phyloP scores from a whole-genome alignment of 2,329 filamentous ascomycete species.

The Neofusicoccum cordaticola region DNA sequence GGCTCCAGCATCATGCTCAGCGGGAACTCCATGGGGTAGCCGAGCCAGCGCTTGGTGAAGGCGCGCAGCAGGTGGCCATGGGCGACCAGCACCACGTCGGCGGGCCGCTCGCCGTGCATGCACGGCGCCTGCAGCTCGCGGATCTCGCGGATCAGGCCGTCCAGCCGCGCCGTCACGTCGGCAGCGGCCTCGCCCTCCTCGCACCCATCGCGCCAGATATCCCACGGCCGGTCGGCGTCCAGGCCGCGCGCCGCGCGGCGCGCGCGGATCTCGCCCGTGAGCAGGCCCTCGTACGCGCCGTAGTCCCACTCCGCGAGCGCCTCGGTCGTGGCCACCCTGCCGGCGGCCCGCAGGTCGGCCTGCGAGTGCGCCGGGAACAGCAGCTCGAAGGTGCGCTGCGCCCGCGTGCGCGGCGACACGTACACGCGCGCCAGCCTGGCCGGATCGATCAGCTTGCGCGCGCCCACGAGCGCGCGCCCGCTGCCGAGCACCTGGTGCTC shows the following conservation, averaged over 20 bases:
- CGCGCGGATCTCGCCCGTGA: conserved; percentile 62
- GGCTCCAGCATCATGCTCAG: conserved; percentile 75
- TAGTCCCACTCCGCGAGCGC: conserved; percentile 86
- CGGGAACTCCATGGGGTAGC: conserved; percentile 65
- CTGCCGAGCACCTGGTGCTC: conserved; percentile 44
- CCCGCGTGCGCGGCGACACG: conserved; percentile 51
- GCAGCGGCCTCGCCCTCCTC: conserved; percentile 76
- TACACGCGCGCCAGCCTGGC: conserved; percentile 47
- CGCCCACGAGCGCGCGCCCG: conserved; percentile 48
- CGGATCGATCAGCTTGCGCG: conserved; percentile 52
- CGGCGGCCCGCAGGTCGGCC: neutral
- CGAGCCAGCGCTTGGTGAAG: conserved; percentile 80
- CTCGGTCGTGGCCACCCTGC: conserved; percentile 62
- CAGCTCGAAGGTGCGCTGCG: conserved; percentile 49
- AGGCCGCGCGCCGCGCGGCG: conserved; percentile 58
- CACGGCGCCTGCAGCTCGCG: conserved; percentile 55
- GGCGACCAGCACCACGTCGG: conserved; percentile 74
- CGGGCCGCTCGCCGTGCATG: conserved; percentile 44
- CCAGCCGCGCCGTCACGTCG: conserved; percentile 68
- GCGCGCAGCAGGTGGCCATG: conserved; percentile 83
- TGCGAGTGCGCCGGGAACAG: conserved; percentile 29
- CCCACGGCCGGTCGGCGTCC: conserved; percentile 59
- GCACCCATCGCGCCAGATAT: conserved; percentile 89
- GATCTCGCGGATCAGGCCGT: conserved; percentile 71
- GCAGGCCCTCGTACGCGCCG: conserved; percentile 81